These are phyloP conservation scores for Paecilomyces sp. DNA, from an alignment of 2,329 filamentous ascomycete species.

Conservation along the genomic window DNA sequence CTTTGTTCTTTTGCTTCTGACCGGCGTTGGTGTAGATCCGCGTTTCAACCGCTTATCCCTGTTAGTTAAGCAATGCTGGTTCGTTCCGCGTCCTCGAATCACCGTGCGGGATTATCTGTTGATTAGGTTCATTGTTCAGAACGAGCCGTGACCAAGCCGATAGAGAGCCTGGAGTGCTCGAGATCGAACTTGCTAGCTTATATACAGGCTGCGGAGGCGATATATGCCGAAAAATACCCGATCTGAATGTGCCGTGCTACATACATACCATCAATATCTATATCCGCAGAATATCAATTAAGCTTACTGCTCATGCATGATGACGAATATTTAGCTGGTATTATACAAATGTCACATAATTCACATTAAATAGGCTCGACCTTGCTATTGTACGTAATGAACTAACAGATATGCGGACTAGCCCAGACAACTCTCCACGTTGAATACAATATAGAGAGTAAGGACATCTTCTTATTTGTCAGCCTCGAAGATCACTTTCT, in stretches of 20 bases:
- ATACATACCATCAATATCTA: neutral
- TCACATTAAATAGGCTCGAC: neutral
- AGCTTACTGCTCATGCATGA: neutral
- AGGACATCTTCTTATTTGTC: conserved; percentile 20
- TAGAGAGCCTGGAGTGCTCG: neutral
- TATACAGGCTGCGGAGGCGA: neutral
- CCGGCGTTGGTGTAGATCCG: neutral
- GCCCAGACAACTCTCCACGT: neutral
- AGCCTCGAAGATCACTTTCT: conserved; percentile 63
- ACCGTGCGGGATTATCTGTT: neutral
- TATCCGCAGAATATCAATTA: neutral
- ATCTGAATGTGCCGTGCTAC: neutral
- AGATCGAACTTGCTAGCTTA: neutral
- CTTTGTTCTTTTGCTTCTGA: neutral
- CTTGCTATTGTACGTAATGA: neutral
- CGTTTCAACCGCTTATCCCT: neutral
- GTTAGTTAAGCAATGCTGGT: neutral
- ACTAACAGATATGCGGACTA: neutral
- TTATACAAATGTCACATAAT: neutral
- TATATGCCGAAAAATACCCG: neutral
- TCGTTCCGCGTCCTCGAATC: neutral
- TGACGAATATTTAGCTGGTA: neutral
- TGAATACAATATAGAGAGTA: neutral
- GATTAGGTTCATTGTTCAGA: neutral
- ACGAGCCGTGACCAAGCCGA: neutral